Evolutionary conservation across 140 eudicot genomes (phyloP).

Genomic region (Senecio squalidus): DNA sequence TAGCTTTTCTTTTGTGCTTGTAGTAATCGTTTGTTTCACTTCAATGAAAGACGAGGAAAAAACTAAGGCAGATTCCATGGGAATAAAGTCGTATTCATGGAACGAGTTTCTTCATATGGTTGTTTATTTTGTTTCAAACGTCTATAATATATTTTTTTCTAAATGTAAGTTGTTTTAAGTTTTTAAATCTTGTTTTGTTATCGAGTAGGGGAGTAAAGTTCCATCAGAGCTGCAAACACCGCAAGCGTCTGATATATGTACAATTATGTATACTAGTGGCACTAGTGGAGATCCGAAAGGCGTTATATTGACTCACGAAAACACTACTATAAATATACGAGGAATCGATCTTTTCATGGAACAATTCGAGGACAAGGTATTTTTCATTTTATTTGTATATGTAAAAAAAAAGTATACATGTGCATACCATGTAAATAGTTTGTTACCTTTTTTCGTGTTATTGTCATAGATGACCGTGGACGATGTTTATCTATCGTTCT

Average conservation of each 20-base stretch:
- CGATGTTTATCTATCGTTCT: constrained; percentile 86
- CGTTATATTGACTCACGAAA: constrained; percentile 83
- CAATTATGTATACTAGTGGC: constrained; percentile 98
- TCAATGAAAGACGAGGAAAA: constrained; percentile 61
- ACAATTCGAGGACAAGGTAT: constrained; percentile 90
- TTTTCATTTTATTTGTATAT: not conserved
- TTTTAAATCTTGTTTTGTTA: constrained; percentile 2
- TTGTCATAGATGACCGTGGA: constrained; percentile 74
- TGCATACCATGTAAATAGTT: not conserved
- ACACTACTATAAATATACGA: constrained; percentile 40
- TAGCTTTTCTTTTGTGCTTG: constrained; percentile 8
- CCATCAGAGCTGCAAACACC: constrained; percentile 60
- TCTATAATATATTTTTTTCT: not conserved
- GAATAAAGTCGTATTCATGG: constrained; percentile 66
- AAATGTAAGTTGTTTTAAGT: not conserved
- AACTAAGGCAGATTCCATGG: constrained; percentile 47
- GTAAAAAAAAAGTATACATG: not conserved
- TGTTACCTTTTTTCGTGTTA: not conserved
- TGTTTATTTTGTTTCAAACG: constrained; percentile 12
- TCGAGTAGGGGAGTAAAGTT: constrained; percentile 57
- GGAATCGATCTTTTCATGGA: constrained; percentile 90
- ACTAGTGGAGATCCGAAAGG: constrained; percentile 99
- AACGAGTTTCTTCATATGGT: constrained; percentile 67
- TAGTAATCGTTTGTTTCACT: constrained; percentile 84
- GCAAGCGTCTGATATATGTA: constrained; percentile 52